Evolutionary conservation across 768 basidiomycete species (phyloP).

Genomic region (Rhodotorula toruloides): DNA sequence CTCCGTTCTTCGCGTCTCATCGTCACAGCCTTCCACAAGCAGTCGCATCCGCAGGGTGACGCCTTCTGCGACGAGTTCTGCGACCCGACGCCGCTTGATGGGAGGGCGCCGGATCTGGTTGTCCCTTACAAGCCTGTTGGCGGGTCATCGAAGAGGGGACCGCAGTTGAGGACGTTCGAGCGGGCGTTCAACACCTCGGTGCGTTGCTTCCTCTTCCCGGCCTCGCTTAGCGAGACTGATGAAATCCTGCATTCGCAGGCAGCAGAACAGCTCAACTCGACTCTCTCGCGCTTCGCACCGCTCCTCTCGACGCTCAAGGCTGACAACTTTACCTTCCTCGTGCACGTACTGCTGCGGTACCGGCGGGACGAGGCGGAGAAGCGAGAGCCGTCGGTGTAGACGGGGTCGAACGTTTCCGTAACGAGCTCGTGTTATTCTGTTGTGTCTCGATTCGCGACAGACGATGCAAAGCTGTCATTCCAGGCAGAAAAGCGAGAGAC

Average conservation of each 20-base stretch:
- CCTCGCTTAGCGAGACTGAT: not conserved
- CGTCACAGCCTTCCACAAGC: slow-evolving; percentile 26
- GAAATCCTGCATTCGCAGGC: not conserved
- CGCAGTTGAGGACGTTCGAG: slow-evolving; percentile 6
- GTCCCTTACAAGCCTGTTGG: slow-evolving; percentile 17
- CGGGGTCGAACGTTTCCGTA: no score
- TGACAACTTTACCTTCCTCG: slow-evolving; percentile 27
- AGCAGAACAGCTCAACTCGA: slow-evolving; percentile 34
- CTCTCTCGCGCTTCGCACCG: slow-evolving; percentile 8
- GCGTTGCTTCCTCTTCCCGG: not conserved
- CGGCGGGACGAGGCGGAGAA: not conserved
- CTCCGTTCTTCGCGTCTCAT: slow-evolving; percentile 12
- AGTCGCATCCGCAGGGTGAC: slow-evolving; percentile 6
- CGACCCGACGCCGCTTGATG: slow-evolving; percentile 24
- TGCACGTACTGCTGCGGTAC: slow-evolving; percentile 12
- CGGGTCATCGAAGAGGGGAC: not conserved
- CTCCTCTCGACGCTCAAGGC: slow-evolving; percentile 15
- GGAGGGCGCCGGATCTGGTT: slow-evolving; percentile 17
- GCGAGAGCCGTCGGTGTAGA: no score
- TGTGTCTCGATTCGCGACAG: no score
- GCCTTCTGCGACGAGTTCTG: slow-evolving; percentile 21
- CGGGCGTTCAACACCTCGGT: slow-evolving; percentile 32
- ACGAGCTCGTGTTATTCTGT: no score
- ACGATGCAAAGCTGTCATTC: no score
- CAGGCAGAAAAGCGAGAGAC: no score